Evolutionary conservation across 306 rosid species (phyloP), one percentile per base, ranked within the genome.

Genomic region (Quercus ilex): DNA sequence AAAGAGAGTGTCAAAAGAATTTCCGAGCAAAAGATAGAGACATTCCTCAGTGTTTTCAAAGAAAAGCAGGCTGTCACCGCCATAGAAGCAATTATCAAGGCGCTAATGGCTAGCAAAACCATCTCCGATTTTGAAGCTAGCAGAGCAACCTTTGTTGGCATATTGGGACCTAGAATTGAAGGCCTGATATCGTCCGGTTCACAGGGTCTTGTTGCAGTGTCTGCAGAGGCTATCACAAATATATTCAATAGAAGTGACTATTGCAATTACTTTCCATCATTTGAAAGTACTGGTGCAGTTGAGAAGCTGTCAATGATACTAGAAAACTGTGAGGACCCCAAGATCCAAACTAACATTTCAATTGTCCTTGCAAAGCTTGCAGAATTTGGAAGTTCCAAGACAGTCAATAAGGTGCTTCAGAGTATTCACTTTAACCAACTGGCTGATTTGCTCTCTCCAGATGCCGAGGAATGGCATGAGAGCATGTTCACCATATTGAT

Each of bases 91-190:
- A 77, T 73, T 18, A 19, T 77, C 74, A 74, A 77, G 74, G 85
- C 77, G 51, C 77, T 81, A 62, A 76, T 81, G 85, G 85, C 81
- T 18, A 82, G 81, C 81, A 77, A 77, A 56, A 71, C 81, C 59
- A 82, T 82, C 53, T 82, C 85, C 17, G 81, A 82, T 30, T 77
- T 77, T 38, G 85, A 82, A 72, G 69, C 77, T 55, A 82, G 85
- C 68, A 82, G 81, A 82, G 74, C 78, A 63, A 82, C 25, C 78
- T 82, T 82, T 63, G 78, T 77, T 64, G 14, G 49, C 74, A 71
- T 82, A 25, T 77, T 82, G 81, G 85, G 85, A 71, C 78, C 85
- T 33, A 72, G 69, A 77, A 82, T 78, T 77, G 74, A 77, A 35
- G 72, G 20, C 31, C 18, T 82, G 51, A 73, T 82, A 65, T 76